Percentiles rank a stretch among this genome's conserved stretches.
Conservation (phyloP, 352 stramenopile species). For the Pythium vanterpoolii region DNA sequence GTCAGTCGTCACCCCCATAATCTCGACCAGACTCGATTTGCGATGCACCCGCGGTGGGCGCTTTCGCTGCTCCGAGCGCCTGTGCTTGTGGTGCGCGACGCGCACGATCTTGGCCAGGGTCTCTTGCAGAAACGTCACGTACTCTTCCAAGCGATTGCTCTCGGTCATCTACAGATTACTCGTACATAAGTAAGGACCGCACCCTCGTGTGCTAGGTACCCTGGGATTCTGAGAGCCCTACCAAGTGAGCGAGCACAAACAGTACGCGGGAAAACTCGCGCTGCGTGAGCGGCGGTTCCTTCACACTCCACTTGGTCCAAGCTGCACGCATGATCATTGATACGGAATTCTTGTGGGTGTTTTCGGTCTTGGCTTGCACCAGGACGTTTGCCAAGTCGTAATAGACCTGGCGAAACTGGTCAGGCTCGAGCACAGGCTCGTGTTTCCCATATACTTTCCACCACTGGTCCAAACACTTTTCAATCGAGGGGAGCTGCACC, state of each 20-base stretch:
- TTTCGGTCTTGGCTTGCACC: slow-evolving; percentile 74
- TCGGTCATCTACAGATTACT: slow-evolving; percentile 52
- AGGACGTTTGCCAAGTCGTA: slow-evolving; percentile 72
- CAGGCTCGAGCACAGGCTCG: slow-evolving; percentile 41
- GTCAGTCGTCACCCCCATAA: background rate
- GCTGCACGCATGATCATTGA: slow-evolving; percentile 65
- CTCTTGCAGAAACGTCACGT: slow-evolving; percentile 74
- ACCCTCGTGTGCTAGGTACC: too few relatives aligned
- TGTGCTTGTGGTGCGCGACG: slow-evolving; percentile 43
- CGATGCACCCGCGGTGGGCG: slow-evolving; percentile 27
- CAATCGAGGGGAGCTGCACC: slow-evolving; percentile 79
- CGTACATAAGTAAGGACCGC: background rate
- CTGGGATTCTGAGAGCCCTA: too few relatives aligned
- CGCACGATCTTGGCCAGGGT: slow-evolving; percentile 54
- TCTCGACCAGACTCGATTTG: slow-evolving; percentile 27
- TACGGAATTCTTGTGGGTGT: slow-evolving; percentile 73
- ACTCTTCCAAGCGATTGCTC: slow-evolving; percentile 62
- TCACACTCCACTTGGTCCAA: slow-evolving; percentile 70
- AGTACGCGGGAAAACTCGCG: slow-evolving; percentile 61
- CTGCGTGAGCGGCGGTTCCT: slow-evolving; percentile 49
- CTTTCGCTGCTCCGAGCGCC: slow-evolving; percentile 19
- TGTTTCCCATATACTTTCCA: slow-evolving; percentile 51
- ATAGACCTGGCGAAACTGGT: slow-evolving; percentile 65
- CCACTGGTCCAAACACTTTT: slow-evolving; percentile 74
- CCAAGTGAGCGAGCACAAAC: slow-evolving; percentile 72